Percentiles rank a stretch among this genome's conserved stretches.
Conservation (phyloP, 23 red algal species). For the Gracilariopsis chorda region DNA sequence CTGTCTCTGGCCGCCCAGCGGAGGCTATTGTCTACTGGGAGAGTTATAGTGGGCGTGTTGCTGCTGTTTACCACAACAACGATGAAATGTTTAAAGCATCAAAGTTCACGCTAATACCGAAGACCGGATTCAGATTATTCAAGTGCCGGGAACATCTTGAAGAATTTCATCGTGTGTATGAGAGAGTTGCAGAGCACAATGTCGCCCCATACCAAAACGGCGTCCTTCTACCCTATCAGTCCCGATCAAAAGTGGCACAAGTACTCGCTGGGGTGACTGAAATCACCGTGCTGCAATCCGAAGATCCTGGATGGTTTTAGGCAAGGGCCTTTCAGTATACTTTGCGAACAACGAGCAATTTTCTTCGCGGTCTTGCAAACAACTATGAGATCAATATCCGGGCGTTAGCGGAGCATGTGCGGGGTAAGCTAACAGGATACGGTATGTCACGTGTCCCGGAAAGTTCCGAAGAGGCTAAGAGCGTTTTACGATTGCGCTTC, state of each 20-base stretch:
- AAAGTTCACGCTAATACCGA: neutral
- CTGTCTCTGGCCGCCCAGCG: neutral
- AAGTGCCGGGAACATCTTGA: neutral
- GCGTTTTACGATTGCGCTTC: neutral
- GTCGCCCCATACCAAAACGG: no score
- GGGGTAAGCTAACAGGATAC: neutral
- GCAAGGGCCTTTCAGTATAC: slow-evolving; percentile 34
- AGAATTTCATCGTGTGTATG: neutral
- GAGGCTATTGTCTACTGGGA: neutral
- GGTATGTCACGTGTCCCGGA: neutral
- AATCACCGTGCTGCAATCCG: neutral
- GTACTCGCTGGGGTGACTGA: neutral
- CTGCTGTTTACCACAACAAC: neutral
- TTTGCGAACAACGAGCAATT: neutral
- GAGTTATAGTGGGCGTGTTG: neutral
- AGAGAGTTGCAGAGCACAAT: neutral
- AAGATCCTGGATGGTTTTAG: slow-evolving; percentile 34
- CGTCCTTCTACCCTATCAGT: neutral
- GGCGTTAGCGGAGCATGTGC: neutral
- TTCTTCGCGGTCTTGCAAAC: neutral
- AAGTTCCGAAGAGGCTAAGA: neutral
- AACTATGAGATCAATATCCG: neutral
- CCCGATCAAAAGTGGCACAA: neutral
- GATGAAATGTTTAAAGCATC: neutral
- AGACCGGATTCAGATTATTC: neutral